Evolutionary conservation across 306 rosid species (phyloP).

Genomic region (Ammopiptanthus mongolicus): DNA sequence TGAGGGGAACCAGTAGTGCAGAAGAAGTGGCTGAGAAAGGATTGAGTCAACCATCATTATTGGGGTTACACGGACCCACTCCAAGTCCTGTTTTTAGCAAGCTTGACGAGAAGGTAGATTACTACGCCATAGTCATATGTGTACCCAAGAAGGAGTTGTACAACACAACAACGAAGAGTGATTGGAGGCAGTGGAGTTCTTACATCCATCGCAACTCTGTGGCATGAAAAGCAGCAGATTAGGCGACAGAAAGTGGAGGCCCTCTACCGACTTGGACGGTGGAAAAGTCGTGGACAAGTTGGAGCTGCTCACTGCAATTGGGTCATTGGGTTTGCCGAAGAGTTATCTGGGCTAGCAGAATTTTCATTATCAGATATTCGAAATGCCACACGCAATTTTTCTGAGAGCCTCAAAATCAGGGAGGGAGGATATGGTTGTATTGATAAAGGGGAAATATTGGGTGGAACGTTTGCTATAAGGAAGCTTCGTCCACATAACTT

Average conservation of each 20-base stretch:
- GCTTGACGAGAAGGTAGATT: no score
- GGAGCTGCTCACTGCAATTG: slow-evolving; percentile 44
- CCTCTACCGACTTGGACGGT: slow-evolving; percentile 59
- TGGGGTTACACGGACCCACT: no score
- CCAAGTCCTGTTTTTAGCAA: no score
- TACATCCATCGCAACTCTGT: no score
- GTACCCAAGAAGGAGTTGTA: no score
- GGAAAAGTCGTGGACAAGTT: slow-evolving; percentile 55
- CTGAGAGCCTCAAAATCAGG: slow-evolving; percentile 65
- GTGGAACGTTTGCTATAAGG: slow-evolving; percentile 70
- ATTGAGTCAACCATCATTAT: no score
- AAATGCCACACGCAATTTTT: slow-evolving; percentile 76
- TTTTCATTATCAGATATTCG: slow-evolving; percentile 64
- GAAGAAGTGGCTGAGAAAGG: no score
- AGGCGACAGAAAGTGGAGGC: slow-evolving; percentile 63
- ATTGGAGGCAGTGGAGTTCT: no score
- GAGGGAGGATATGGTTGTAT: slow-evolving; percentile 69
- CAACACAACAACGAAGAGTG: no score
- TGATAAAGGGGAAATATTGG: slow-evolving; percentile 82
- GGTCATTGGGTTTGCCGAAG: slow-evolving; percentile 44
- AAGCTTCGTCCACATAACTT: slow-evolving; percentile 54
- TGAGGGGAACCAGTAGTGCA: no score
- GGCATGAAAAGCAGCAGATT: no score
- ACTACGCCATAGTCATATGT: no score
- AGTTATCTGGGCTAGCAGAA: slow-evolving; percentile 51